Evolutionary conservation across 192 early-diverging fungal genomes (phyloP).

Genomic region (Umbelopsis vinacea): DNA sequence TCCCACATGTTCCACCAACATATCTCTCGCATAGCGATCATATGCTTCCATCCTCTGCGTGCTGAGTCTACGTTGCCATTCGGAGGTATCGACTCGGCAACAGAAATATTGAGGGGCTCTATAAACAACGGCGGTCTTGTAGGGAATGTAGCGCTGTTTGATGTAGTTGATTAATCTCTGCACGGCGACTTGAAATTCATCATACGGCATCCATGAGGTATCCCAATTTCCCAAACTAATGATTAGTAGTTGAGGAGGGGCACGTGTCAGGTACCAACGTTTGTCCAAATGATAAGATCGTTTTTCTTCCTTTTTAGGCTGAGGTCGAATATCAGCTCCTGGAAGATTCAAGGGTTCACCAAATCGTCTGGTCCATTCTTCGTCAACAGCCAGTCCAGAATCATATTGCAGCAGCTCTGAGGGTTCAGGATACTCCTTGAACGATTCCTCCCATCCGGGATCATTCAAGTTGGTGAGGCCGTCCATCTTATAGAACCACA

Average conservation of each 20-base stretch:
- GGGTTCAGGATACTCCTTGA: conserved; percentile 16
- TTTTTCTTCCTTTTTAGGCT: not conserved
- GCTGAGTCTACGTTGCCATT: conserved; percentile 31
- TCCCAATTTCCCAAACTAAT: conserved; percentile 61
- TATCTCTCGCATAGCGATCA: conserved; percentile 30
- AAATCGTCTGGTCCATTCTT: not conserved
- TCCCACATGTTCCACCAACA: conserved; percentile 32
- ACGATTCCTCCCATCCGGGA: conserved; percentile 38
- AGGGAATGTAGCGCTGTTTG: conserved; percentile 35
- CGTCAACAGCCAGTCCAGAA: not conserved
- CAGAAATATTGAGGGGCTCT: conserved; percentile 59
- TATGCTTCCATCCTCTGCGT: conserved; percentile 36
- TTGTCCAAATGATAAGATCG: not conserved
- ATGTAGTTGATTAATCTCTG: conserved; percentile 33
- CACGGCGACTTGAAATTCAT: conserved; percentile 34
- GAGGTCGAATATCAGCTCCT: not conserved
- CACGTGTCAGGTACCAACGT: not conserved
- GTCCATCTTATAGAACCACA: conserved; percentile 50
- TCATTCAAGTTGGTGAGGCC: conserved; percentile 47
- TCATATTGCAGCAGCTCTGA: not conserved
- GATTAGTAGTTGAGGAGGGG: conserved; percentile 32
- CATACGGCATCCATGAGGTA: conserved; percentile 42
- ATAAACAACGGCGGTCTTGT: conserved; percentile 40
- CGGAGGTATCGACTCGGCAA: conserved; percentile 45
- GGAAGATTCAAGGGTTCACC: conserved; percentile 1